Base-by-base conservation (phyloP, 2,329 filamentous ascomycete species). In the Epichloe sp. region DNA sequence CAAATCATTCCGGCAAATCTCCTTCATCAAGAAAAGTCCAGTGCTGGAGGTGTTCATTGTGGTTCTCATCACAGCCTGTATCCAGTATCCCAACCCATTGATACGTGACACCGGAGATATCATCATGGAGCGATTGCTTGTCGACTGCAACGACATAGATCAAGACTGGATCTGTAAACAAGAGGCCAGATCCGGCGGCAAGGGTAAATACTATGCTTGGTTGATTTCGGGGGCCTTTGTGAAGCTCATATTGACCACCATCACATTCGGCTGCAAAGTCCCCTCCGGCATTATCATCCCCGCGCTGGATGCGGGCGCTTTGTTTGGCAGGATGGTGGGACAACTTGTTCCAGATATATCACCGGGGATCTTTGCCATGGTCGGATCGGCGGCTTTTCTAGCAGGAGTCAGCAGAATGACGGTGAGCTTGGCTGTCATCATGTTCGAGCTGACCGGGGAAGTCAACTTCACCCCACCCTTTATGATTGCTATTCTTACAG, bases 261-360 rank as follows among this genome's bases (percentile, higher is more conserved):
- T 80, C 40, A 80, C 77, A 0, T 80, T 80, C 55, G 77, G 78
- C 14, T 72, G 74, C 62, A 80, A 80, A 63, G 76, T 81, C 1
- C 78, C 78, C 1, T 76, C 73, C 0, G 78, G 78, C 1, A 74
- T 81, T 52, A 81, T 81, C 60, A 80, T 82, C 48, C 78, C 78
- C 0, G 72, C 77, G 2, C 68, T 81, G 2, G 75, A 78, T 52
- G 76, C 72, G 3, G 78, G 78, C 14, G 77, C 77, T 0, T 68
- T 81, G 34, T 80, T 80, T 54, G 77, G 78, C 3, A 70, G 77
- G 3, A 66, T 81, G 3, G 57, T 79, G 1, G 77, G 54, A 63
- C 66, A 68, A 51, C 44, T 63, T 15, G 56, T 67, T 6, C 58
- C 57, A 0, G 55, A 58, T 7, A 75, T 77, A 17, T 76, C 74